These are phyloP conservation scores for Cornus kousa DNA, from an alignment of 148 eudicot species.

Conservation along the genomic window DNA sequence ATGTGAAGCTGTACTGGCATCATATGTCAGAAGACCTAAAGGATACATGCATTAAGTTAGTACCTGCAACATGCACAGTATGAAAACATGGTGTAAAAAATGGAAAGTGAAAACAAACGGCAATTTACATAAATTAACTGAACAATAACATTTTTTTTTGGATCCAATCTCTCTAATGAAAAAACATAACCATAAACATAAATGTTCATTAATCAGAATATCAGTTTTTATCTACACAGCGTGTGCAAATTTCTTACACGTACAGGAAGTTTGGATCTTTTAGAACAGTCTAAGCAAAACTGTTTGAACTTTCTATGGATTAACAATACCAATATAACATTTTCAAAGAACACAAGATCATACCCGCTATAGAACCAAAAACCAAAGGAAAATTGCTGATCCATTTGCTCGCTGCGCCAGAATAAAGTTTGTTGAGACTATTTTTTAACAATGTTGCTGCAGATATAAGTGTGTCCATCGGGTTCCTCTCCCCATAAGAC, in stretches of 20 bases:
- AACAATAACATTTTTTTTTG: neutral
- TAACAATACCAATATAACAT: neutral
- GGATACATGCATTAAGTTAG: constrained; percentile 1
- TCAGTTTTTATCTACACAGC: neutral
- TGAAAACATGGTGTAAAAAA: neutral
- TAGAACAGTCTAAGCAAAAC: neutral
- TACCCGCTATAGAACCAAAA: constrained; percentile 59
- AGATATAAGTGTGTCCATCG: constrained; percentile 48
- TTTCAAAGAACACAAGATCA: neutral
- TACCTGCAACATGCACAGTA: neutral
- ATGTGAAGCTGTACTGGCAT: constrained; percentile 47
- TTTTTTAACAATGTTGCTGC: constrained; percentile 58
- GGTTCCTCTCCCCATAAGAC: constrained; percentile 35
- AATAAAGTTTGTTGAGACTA: constrained; percentile 49
- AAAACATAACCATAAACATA: neutral
- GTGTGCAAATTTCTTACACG: neutral
- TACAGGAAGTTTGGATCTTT: neutral
- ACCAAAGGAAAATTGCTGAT: constrained; percentile 35
- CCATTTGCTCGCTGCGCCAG: constrained; percentile 44
- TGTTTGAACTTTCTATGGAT: neutral
- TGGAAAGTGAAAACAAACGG: neutral
- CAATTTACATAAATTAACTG: neutral
- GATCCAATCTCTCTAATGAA: neutral
- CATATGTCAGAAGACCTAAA: constrained; percentile 63
- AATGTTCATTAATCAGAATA: neutral